Percentiles rank a stretch among this genome's conserved stretches.
Evolutionary conservation across 2,329 filamentous ascomycete genomes (phyloP).

Genomic region (Colletotrichum echinochloae): DNA sequence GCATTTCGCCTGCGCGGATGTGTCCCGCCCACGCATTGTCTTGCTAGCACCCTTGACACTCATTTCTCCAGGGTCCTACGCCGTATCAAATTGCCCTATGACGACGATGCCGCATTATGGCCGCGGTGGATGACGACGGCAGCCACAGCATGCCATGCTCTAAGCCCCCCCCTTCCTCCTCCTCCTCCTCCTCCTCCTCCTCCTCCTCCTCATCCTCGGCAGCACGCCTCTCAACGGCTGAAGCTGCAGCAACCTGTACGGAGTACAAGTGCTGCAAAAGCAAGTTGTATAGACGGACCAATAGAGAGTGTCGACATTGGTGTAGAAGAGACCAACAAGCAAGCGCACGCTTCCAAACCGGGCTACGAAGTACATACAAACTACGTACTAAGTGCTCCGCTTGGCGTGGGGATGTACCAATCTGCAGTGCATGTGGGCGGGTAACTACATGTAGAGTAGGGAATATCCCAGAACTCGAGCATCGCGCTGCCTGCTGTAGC

Average conservation of each 20-base stretch:
- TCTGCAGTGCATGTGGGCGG: slow-evolving; percentile 22
- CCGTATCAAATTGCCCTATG: slow-evolving; percentile 19
- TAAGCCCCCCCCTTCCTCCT: neutral
- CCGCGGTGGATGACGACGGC: slow-evolving; percentile 31
- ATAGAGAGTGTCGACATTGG: slow-evolving; percentile 6
- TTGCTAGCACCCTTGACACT: slow-evolving; percentile 12
- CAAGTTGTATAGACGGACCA: neutral
- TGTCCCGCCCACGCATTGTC: slow-evolving; percentile 2
- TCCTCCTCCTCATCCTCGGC: too few species aligned
- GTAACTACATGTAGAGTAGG: slow-evolving; percentile 1
- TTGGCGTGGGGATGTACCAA: slow-evolving; percentile 21
- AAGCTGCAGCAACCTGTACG: slow-evolving; percentile 8
- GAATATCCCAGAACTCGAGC: slow-evolving; percentile 1
- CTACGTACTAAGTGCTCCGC: too few species aligned
- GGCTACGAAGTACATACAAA: too few species aligned
- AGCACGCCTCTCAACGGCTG: neutral
- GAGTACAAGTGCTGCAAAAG: slow-evolving; percentile 8
- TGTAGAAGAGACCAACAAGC: neutral
- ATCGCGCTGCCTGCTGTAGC: slow-evolving; percentile 3
- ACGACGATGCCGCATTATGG: slow-evolving; percentile 25
- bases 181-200: too few species aligned
- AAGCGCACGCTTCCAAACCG: slow-evolving; percentile 6
- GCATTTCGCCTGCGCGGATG: slow-evolving; percentile 15
- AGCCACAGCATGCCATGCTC: slow-evolving; percentile 26
- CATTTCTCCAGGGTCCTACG: slow-evolving; percentile 11